phyloP scores from a whole-genome alignment of 2,329 filamentous ascomycete species.

The Cladosporium sp. region DNA sequence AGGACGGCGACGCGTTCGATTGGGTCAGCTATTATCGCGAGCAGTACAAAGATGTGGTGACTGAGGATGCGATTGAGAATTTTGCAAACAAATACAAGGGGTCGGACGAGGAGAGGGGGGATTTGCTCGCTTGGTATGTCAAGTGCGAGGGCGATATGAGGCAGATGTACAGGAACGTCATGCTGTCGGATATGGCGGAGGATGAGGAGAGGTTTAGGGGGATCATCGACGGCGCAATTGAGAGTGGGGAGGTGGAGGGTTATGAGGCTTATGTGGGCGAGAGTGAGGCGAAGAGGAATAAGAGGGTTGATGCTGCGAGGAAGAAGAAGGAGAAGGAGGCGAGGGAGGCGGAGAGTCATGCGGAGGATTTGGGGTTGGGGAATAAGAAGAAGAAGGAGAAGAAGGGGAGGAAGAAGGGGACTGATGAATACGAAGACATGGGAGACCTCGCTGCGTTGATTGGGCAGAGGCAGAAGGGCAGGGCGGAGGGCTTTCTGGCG shows the following conservation, averaged over 20 bases:
- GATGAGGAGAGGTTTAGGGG: constrained; percentile 81
- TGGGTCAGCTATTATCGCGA: constrained; percentile 87
- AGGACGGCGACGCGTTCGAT: constrained; percentile 62
- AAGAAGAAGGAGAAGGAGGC: constrained; percentile 65
- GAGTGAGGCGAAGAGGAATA: constrained; percentile 41
- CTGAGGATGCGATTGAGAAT: constrained; percentile 66
- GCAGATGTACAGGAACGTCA: constrained; percentile 72
- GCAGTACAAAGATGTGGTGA: constrained; percentile 76
- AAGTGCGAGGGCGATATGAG: constrained; percentile 71
- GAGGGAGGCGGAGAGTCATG: constrained; percentile 62
- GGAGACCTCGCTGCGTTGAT: constrained; percentile 70
- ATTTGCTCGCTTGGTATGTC: constrained; percentile 73
- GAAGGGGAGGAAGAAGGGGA: constrained; percentile 42
- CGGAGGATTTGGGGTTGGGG: constrained; percentile 69
- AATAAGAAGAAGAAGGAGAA: constrained; percentile 48
- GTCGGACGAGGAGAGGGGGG: constrained; percentile 77
- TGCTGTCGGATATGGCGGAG: constrained; percentile 77
- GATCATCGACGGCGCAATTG: constrained; percentile 80
- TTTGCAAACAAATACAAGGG: constrained; percentile 78
- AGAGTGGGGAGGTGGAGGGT: constrained; percentile 59
- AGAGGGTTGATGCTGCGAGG: constrained; percentile 54
- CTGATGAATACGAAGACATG: constrained; percentile 36
- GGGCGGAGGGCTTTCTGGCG: constrained; percentile 62
- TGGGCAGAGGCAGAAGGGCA: constrained; percentile 62
- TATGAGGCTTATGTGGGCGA: constrained; percentile 71